These are phyloP conservation scores for Fusarium sp. DNA, from an alignment of 2,329 filamentous ascomycete species.

Conservation along the genomic window DNA sequence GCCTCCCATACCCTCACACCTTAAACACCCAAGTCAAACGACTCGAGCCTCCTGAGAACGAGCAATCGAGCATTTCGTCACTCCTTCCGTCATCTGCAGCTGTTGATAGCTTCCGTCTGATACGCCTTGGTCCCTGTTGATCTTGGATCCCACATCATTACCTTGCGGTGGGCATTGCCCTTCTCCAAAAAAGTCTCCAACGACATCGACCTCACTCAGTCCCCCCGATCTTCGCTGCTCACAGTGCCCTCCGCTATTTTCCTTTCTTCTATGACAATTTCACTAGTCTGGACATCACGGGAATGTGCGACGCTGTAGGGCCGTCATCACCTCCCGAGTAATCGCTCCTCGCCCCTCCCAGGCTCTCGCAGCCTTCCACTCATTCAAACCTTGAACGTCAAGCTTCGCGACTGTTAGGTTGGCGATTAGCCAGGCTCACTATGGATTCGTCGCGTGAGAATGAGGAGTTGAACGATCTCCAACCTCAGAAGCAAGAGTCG, in stretches of 20 bases:
- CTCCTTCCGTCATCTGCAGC: slow-evolving; percentile 12
- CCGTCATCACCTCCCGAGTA: slow-evolving; percentile 19
- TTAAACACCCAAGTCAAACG: not conserved
- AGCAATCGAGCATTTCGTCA: slow-evolving; percentile 23
- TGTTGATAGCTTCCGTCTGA: slow-evolving; percentile 19
- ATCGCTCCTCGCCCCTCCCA: slow-evolving; percentile 7
- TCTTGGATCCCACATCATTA: slow-evolving; percentile 10
- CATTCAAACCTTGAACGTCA: slow-evolving; percentile 5
- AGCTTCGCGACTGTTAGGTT: slow-evolving; percentile 32
- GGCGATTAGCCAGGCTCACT: slow-evolving; percentile 20
- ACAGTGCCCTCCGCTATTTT: not conserved
- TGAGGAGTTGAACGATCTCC: slow-evolving; percentile 17
- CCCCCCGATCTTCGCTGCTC: not conserved
- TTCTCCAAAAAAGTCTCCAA: slow-evolving; percentile 15
- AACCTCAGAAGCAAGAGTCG: slow-evolving; percentile 11
- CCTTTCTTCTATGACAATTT: not conserved
- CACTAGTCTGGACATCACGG: slow-evolving; percentile 10
- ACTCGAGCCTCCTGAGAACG: slow-evolving; percentile 3
- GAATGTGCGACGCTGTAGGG: slow-evolving; percentile 39
- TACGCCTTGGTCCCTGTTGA: slow-evolving; percentile 17
- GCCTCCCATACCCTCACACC: not conserved
- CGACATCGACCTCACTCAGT: slow-evolving; percentile 9
- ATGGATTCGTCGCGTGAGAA: slow-evolving; percentile 40
- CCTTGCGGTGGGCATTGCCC: not conserved
- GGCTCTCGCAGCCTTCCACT: slow-evolving; percentile 4